Conservation (phyloP, 345 rosid genomes). For the Rhodamnia rubescens region DNA sequence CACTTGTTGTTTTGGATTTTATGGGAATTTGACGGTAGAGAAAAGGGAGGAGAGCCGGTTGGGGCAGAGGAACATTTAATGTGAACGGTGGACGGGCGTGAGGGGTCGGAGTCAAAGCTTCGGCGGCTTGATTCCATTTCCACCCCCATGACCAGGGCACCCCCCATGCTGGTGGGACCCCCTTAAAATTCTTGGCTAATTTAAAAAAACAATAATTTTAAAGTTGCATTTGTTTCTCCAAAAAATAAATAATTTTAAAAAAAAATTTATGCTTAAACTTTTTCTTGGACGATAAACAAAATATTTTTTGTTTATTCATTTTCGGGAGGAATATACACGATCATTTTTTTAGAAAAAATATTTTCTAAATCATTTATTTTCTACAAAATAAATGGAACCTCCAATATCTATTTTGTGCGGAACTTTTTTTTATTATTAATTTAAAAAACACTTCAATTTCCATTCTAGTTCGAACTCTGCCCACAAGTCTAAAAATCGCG, state of each 20-base stretch:
- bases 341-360: too few species aligned
- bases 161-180: background rate
- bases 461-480: too few species aligned
- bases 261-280: too few species aligned
- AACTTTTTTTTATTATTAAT: background rate
- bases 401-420: background rate
- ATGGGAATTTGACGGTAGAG: background rate
- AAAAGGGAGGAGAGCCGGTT: background rate
- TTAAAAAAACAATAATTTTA: too few species aligned
- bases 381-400: too few species aligned
- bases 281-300: too few species aligned
- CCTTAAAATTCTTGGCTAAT: background rate
- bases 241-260: too few species aligned
- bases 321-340: too few species aligned
- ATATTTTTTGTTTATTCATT: too few species aligned
- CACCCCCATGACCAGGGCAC: background rate
- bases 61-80: background rate
- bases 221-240: too few species aligned
- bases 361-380: too few species aligned
- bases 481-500: fast-evolving
- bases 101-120: background rate
- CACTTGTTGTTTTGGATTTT: background rate
- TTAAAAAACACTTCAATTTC: background rate
- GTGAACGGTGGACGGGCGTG: background rate
- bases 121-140: background rate